phyloP scores from a whole-genome alignment of 2,329 filamentous ascomycete genomes.

The Westerdykella aurantiaca region DNA sequence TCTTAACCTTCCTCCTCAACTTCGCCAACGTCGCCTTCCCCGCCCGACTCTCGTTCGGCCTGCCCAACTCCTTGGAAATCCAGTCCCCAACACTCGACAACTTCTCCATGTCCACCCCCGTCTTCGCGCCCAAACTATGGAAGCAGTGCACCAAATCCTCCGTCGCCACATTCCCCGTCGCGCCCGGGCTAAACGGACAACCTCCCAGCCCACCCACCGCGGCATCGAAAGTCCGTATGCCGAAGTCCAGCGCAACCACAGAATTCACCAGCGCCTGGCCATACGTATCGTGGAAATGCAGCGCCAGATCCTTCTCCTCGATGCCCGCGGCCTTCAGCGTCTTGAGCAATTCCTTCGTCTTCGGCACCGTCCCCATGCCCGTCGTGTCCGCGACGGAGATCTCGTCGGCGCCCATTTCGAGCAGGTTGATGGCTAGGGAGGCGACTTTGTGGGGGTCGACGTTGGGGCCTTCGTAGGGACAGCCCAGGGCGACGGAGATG shows the following conservation, averaged over 20 bases:
- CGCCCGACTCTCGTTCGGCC: conserved; percentile 35
- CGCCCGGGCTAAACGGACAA: conserved; percentile 78
- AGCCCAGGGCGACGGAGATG: conserved; percentile 67
- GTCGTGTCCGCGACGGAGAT: conserved; percentile 87
- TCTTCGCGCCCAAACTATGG: conserved; percentile 67
- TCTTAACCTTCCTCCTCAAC: conserved; percentile 12
- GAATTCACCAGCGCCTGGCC: conserved; percentile 80
- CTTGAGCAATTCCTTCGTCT: conserved; percentile 59
- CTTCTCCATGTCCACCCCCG: conserved; percentile 53
- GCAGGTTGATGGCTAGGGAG: conserved; percentile 56
- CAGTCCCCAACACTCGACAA: conserved; percentile 35
- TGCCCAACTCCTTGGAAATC: conserved; percentile 34
- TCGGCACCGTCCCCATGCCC: conserved; percentile 77
- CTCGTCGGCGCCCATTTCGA: conserved; percentile 86
- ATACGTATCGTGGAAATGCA: conserved; percentile 88
- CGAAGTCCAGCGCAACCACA: conserved; percentile 69
- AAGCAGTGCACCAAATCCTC: conserved; percentile 76
- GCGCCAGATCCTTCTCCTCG: conserved; percentile 63
- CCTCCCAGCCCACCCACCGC: conserved; percentile 77
- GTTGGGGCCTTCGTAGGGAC: conserved; percentile 65
- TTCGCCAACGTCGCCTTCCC: conserved; percentile 36
- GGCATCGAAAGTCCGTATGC: conserved; percentile 71
- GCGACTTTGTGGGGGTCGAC: conserved; percentile 56
- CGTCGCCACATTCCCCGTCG: conserved; percentile 79
- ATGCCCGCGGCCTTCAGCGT: conserved; percentile 63